phyloP scores from a whole-genome alignment of 495 filamentous ascomycete species.

The Penicillium canescens region DNA sequence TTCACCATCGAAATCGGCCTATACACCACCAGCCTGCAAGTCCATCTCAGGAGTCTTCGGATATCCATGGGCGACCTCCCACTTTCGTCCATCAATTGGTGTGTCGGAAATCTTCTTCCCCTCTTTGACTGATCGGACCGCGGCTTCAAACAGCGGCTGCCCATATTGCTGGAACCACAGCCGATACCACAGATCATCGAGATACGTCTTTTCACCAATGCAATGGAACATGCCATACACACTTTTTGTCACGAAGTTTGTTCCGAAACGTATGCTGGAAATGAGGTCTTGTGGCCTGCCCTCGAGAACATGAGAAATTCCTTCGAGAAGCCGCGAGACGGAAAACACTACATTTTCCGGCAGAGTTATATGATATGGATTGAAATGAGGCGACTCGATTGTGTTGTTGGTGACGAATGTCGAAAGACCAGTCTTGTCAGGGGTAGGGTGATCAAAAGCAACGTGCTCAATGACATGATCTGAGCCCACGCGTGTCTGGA shows the following conservation, averaged over 20 bases:
- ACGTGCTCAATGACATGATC: slow-evolving; percentile 12
- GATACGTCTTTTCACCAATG: slow-evolving; percentile 11
- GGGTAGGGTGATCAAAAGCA: neutral
- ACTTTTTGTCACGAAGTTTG: slow-evolving; percentile 14
- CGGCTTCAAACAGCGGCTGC: slow-evolving; percentile 7
- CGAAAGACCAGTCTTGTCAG: neutral
- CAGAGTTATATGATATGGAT: slow-evolving; percentile 6
- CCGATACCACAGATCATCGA: slow-evolving; percentile 12
- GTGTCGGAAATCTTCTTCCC: slow-evolving; percentile 1
- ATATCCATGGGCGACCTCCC: slow-evolving; percentile 6
- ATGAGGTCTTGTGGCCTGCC: neutral
- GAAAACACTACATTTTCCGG: slow-evolving; percentile 7
- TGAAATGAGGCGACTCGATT: slow-evolving; percentile 3
- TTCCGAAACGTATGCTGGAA: slow-evolving; percentile 7
- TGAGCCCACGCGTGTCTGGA: slow-evolving; percentile 16
- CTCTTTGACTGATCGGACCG: neutral
- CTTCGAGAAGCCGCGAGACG: slow-evolving; percentile 1
- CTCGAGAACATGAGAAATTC: slow-evolving; percentile 4
- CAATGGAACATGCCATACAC: slow-evolving; percentile 15
- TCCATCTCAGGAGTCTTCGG: neutral
- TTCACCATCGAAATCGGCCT: slow-evolving; percentile 7
- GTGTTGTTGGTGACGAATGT: slow-evolving; percentile 5
- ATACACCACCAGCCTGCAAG: slow-evolving; percentile 1
- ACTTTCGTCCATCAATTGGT: slow-evolving; percentile 8
- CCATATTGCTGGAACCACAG: slow-evolving; percentile 13